Conservation (phyloP, 2,329 filamentous ascomycete species). For the Diplocarpon mali region DNA sequence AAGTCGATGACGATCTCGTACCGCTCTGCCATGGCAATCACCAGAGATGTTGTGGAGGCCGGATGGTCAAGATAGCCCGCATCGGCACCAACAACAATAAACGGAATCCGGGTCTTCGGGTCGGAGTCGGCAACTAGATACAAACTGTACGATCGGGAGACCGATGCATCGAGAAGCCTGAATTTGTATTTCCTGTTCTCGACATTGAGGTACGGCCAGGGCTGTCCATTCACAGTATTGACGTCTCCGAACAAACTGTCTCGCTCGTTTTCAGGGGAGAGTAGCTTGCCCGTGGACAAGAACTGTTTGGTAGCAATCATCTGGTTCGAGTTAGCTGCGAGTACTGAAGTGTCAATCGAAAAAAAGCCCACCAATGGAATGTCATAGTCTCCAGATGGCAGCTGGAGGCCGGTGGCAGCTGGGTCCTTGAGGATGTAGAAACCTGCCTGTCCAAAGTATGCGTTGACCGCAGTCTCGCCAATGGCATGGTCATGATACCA, state of each 20-base stretch:
- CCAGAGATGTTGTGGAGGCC: conserved; percentile 32
- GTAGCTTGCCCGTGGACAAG: conserved; percentile 37
- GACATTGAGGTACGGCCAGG: conserved; percentile 48
- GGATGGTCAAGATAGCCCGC: conserved; percentile 29
- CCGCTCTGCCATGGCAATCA: conserved; percentile 43
- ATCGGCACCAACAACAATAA: conserved; percentile 35
- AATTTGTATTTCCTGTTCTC: conserved; percentile 51
- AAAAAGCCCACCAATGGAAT: no score
- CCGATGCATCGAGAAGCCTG: conserved; percentile 3
- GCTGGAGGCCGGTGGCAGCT: conserved; percentile 34
- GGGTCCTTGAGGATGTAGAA: conserved; percentile 42
- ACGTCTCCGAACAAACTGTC: conserved; percentile 31
- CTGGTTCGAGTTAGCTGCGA: no score
- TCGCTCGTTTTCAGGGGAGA: conserved; percentile 34
- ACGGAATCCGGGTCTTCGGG: conserved; percentile 24
- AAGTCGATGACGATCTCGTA: conserved; percentile 50
- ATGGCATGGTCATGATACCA: conserved; percentile 43
- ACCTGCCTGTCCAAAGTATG: conserved; percentile 45
- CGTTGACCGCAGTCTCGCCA: conserved; percentile 39
- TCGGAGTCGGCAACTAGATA: conserved; percentile 13
- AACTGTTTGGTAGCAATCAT: conserved; percentile 37
- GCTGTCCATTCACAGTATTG: conserved; percentile 46
- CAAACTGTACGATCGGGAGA: conserved; percentile 14
- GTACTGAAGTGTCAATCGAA: no score
- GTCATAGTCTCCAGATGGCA: conserved; percentile 42